Evolutionary conservation across 148 eudicot genomes (phyloP), one percentile per base, ranked within the genome.

Genomic region (Bassia scoparia): DNA sequence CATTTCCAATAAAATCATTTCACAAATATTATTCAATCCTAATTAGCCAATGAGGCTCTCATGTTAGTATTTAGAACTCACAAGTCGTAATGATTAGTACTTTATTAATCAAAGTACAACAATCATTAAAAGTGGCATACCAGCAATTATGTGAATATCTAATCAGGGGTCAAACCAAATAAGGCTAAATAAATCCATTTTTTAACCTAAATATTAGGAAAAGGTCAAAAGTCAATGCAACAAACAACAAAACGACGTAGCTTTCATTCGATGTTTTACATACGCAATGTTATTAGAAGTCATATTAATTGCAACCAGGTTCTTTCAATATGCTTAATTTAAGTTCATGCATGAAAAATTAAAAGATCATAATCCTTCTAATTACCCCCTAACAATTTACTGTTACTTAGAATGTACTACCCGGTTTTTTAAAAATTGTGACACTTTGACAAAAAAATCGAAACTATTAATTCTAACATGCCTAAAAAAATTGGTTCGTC

Each of bases 1-100:
- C 38, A 53, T 37, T 50, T n/a, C 74, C 70, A 11, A 30, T n/a
- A 59, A 68, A 60, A 79, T 60, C 64, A 67, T 52, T 21, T 20
- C n/a, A 17, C 3, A 16, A 54, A 43, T 3, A 61, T 26, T 30
- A 7, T 21, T 38, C 59, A 64, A 29, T 17, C 20, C 1, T 50
- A 30, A 18, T 73, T 48, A 48, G 46, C 48, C 26, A 48, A 49
- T 61, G 1, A 77, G 44, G 61, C 67, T 20, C 33, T 71, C 56
- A 71, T 52, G 61, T 23, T 34, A 58, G 8, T 37, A 64, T 64
- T 37, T 35, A 35, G 29, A 35, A 37, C 7, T n/a, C 46, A 31
- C 10, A 66, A 13, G 18, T 43, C 53, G 12, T 66, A 24, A 27
- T 43, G n/a, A 66, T 20, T 52, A 52, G 24, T 52, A 20, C 20